Evolutionary conservation across 345 rosid species (phyloP), one percentile per base, ranked within the genome.

Genomic region (Barbarea vulgaris): DNA sequence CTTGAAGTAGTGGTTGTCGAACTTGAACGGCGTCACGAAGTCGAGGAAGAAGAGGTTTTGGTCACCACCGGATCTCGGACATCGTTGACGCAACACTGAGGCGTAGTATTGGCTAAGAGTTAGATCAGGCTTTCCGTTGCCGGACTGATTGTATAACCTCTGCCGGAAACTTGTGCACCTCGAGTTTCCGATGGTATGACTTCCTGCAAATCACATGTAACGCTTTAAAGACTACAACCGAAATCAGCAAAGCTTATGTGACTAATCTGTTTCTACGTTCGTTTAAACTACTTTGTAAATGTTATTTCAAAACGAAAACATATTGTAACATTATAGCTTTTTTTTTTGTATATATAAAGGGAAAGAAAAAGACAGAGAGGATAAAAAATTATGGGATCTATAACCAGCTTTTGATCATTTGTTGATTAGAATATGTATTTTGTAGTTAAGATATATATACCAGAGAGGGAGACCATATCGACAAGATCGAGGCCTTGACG

Each of bases 1-100:
- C 84, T 87, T 91, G 87, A 82, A 91, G 85, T 89, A 91, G 79
- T 80, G 75, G 84, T 89, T 91, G 69, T 91, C 97, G 58, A 91
- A 91, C 65, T 78, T 82, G 17, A 78, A 63, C 14, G 94, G 97
- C 51, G 86, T 86, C 33, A 18, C 84, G 0, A 72, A 75, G 82
- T 91, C 97, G 14, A 89, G 73, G 76, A 81, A 71, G 61, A 85
- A 87, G 52, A 91, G 84, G 68, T 67, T 85, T 68, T 85, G 86
- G 82, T 88, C 88, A 18, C 87, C 91, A 2, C 88, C 88, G 0
- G 83, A 81, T 67, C 42, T 55, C 0, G 92, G 93, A 73, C 95
- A 91, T 12, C 58, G 52, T 21, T 22, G 18, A n/a, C 79, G 77
- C 58, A 84, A 77, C 19, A 60, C 51, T 2, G 58, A 53, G 0